Conservation (phyloP, 2,329 filamentous ascomycete genomes). For the Penicillium glabrum region DNA sequence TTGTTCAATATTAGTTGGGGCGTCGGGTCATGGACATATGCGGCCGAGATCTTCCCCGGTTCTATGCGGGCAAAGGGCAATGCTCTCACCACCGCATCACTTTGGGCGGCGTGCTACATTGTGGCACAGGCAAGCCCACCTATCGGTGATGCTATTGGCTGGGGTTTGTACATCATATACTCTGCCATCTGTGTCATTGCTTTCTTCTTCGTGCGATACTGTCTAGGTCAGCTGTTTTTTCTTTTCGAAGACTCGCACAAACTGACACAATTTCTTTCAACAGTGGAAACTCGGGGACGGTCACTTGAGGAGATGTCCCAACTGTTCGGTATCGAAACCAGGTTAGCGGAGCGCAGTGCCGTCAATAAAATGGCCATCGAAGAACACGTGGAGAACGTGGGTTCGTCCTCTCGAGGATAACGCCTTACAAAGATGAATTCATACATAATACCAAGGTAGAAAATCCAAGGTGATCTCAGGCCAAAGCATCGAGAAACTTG, state of each 20-base stretch:
- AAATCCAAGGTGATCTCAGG: background rate
- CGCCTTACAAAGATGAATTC: no score
- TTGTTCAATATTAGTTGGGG: slow-evolving; percentile 25
- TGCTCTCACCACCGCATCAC: slow-evolving; percentile 12
- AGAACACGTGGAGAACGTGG: slow-evolving; percentile 5
- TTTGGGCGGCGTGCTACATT: slow-evolving; percentile 19
- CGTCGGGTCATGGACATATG: slow-evolving; percentile 21
- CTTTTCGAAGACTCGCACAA: background rate
- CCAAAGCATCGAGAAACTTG: background rate
- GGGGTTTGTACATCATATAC: slow-evolving; percentile 22
- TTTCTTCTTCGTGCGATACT: slow-evolving; percentile 19
- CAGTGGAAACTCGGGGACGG: slow-evolving; percentile 17
- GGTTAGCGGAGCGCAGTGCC: slow-evolving; percentile 10
- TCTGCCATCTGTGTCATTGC: slow-evolving; percentile 16
- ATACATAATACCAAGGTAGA: no score
- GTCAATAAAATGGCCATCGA: background rate
- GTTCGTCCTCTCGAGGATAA: background rate
- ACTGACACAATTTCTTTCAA: background rate
- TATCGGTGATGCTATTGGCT: slow-evolving; percentile 18
- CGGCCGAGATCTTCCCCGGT: slow-evolving; percentile 19
- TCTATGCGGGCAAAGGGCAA: slow-evolving; percentile 18
- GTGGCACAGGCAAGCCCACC: slow-evolving; percentile 17
- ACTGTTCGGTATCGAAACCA: slow-evolving; percentile 17
- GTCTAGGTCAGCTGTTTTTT: slow-evolving; percentile 8
- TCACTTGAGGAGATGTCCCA: slow-evolving; percentile 18